Conservation (phyloP, 257 asterid genomes). For the Fraxinus americana region DNA sequence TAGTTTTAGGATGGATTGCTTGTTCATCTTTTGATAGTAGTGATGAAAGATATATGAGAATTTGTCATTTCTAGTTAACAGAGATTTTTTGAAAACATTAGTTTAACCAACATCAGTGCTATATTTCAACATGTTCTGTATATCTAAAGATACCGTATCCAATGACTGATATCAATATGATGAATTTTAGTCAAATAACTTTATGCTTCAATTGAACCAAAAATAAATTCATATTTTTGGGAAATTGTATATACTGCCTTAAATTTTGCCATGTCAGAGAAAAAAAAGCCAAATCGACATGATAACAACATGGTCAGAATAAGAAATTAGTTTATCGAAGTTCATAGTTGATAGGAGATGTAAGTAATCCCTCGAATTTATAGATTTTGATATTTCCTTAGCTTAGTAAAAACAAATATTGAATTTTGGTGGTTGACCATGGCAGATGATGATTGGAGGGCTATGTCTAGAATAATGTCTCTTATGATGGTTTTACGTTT, state of each 20-base stretch:
- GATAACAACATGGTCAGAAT: background rate
- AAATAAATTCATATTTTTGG: no score
- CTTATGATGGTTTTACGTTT: background rate
- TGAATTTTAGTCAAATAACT: background rate
- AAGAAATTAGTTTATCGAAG: background rate
- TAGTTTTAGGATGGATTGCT: background rate
- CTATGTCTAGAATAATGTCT: background rate
- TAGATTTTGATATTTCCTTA: conserved; percentile 14
- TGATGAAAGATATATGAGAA: background rate
- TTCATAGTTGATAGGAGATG: background rate
- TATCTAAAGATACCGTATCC: background rate
- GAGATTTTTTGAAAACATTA: background rate
- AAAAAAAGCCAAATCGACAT: background rate
- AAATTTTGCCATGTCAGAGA: no score
- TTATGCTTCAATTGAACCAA: no score
- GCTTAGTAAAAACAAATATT: conserved; percentile 1
- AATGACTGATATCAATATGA: background rate
- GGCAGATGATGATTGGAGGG: background rate
- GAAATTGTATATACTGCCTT: background rate
- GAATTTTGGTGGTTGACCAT: background rate
- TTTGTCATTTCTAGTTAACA: background rate
- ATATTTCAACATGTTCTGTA: background rate
- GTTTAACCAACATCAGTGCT: background rate
- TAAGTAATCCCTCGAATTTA: background rate
- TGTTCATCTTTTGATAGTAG: background rate